These are phyloP conservation scores for Fusarium nanum DNA, from an alignment of 2,329 filamentous ascomycete genomes.

Conservation along the genomic window DNA sequence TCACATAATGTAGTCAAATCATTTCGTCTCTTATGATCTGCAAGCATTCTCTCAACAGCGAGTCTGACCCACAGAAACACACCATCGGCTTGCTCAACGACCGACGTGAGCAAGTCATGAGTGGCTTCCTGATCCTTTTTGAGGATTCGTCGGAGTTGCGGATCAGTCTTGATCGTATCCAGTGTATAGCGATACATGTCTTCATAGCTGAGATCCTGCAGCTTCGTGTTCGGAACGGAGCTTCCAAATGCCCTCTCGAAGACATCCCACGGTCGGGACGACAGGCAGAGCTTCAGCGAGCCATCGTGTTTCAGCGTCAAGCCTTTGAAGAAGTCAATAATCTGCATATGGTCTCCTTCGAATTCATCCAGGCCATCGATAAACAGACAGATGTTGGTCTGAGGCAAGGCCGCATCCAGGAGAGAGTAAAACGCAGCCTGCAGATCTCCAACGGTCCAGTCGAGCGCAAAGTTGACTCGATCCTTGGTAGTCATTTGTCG, in stretches of 20 bases:
- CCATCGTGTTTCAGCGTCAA: background rate
- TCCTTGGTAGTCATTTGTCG: conserved; percentile 14
- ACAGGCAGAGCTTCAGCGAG: conserved; percentile 16
- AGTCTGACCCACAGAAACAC: conserved; percentile 27
- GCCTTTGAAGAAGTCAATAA: conserved; percentile 45
- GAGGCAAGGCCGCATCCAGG: background rate
- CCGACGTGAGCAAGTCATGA: background rate
- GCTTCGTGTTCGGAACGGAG: conserved; percentile 10
- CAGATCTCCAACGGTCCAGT: conserved; percentile 7
- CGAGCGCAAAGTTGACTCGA: conserved; percentile 8
- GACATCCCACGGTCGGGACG: conserved; percentile 12
- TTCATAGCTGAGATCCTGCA: conserved; percentile 16
- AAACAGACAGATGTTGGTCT: conserved; percentile 43
- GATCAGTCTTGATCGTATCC: background rate
- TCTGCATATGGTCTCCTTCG: conserved; percentile 45
- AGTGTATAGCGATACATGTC: conserved; percentile 16
- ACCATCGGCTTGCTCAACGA: conserved; percentile 4
- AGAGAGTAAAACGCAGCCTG: conserved; percentile 5
- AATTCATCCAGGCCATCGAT: conserved; percentile 53
- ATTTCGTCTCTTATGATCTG: background rate
- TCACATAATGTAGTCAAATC: background rate
- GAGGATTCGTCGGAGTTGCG: background rate
- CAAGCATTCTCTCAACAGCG: conserved; percentile 11
- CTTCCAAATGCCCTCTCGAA: conserved; percentile 11
- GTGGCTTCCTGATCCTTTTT: background rate